A percentile compares a stretch with the other conserved stretches of the same genome.
Conservation (phyloP, 106 monocot species). For the Acorus gramineus region DNA sequence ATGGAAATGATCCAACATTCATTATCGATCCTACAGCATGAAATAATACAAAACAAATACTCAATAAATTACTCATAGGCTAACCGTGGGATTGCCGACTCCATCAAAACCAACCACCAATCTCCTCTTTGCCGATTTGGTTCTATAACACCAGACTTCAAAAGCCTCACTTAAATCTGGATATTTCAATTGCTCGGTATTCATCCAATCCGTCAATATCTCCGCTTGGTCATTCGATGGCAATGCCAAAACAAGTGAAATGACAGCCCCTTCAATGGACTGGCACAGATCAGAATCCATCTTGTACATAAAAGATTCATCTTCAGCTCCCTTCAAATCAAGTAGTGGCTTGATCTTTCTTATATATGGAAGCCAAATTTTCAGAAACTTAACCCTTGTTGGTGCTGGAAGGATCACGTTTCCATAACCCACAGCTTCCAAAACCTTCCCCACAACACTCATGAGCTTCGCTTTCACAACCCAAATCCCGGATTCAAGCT, state of each 20-base stretch:
- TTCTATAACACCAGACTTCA: slow-evolving; percentile 86
- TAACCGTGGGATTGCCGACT: slow-evolving; percentile 34
- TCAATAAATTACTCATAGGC: slow-evolving; percentile 16
- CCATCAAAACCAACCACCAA: slow-evolving; percentile 27
- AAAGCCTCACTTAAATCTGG: slow-evolving; percentile 95
- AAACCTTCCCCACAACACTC: slow-evolving; percentile 60
- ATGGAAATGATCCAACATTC: too few species aligned
- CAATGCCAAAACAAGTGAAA: slow-evolving; percentile 66
- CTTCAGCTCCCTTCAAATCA: slow-evolving; percentile 32
- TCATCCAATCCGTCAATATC: slow-evolving; percentile 80
- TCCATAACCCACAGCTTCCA: slow-evolving; percentile 86
- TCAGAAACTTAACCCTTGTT: slow-evolving; percentile 48
- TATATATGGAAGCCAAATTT: slow-evolving; percentile 70
- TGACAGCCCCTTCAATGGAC: slow-evolving; percentile 71
- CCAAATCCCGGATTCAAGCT: slow-evolving; percentile 45
- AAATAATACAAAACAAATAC: too few species aligned
- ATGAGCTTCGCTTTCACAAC: slow-evolving; percentile 53
- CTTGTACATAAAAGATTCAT: slow-evolving; percentile 29
- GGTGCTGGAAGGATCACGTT: slow-evolving; percentile 63
- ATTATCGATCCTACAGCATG: too few species aligned
- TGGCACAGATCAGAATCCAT: slow-evolving; percentile 71
- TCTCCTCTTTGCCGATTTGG: slow-evolving; percentile 77
- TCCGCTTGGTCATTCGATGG: slow-evolving; percentile 87
- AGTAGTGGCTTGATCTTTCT: slow-evolving; percentile 62
- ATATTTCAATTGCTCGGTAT: slow-evolving; percentile 45